phyloP scores from a whole-genome alignment of 2,329 filamentous ascomycete genomes.

The Paraphaeosphaeria sporulosa region DNA sequence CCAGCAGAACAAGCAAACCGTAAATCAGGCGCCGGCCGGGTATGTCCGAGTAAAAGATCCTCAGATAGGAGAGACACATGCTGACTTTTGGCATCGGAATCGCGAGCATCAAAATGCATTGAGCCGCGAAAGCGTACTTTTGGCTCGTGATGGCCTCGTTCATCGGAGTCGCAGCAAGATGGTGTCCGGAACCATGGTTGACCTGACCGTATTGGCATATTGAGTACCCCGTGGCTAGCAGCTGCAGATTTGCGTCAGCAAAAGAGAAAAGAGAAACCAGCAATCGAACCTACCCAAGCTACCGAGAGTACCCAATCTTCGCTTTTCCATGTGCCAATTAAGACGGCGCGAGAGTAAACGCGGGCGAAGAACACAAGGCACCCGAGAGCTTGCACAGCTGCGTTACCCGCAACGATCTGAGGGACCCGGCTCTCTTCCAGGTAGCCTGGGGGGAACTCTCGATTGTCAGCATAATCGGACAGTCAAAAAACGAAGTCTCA shows the following conservation, averaged over 20 bases:
- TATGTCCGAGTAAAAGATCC: slow-evolving; percentile 29
- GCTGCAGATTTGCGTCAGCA: slow-evolving; percentile 12
- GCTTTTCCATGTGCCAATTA: slow-evolving; percentile 24
- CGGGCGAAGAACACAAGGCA: slow-evolving; percentile 26
- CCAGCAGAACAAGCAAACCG: slow-evolving; percentile 19
- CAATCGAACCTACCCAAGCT: slow-evolving; percentile 24
- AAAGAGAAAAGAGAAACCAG: neutral
- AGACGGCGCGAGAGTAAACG: slow-evolving; percentile 23
- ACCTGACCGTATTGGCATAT: slow-evolving; percentile 33
- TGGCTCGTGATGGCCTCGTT: slow-evolving; percentile 19
- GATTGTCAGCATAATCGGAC: neutral
- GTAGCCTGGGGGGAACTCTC: slow-evolving; percentile 11
- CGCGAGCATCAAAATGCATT: slow-evolving; percentile 23
- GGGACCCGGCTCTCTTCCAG: slow-evolving; percentile 24
- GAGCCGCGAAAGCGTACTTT: slow-evolving; percentile 29
- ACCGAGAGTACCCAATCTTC: slow-evolving; percentile 27
- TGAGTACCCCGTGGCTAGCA: slow-evolving; percentile 28
- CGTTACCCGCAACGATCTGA: slow-evolving; percentile 28
- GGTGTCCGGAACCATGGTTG: slow-evolving; percentile 25
- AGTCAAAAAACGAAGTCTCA: too few species aligned
- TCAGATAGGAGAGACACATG: slow-evolving; percentile 33
- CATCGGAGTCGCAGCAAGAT: slow-evolving; percentile 16
- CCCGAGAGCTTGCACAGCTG: slow-evolving; percentile 23
- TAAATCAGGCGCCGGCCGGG: slow-evolving; percentile 26
- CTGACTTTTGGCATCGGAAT: slow-evolving; percentile 31